Evolutionary conservation across 371 early-diverging fungal species (phyloP).

Genomic region (Zychaea mexicana): DNA sequence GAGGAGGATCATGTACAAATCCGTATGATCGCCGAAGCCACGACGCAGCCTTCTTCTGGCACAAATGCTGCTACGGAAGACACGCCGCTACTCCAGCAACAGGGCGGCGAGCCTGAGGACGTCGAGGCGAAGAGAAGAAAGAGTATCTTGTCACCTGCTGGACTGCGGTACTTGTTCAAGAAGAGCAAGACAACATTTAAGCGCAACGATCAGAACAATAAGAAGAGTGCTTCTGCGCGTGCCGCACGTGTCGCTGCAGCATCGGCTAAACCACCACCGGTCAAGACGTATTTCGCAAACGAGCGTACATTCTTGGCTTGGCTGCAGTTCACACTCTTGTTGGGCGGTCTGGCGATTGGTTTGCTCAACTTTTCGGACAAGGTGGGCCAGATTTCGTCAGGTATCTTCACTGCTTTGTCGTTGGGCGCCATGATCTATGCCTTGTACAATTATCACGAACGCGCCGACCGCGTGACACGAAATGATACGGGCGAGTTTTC

Average conservation of each 20-base stretch:
- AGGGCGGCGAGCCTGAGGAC: not conserved
- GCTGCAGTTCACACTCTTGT: constrained; percentile 67
- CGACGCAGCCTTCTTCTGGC: not conserved
- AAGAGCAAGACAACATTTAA: constrained; percentile 21
- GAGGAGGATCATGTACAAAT: constrained; percentile 38
- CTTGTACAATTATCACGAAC: constrained; percentile 83
- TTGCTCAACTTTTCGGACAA: constrained; percentile 77
- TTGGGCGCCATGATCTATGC: constrained; percentile 84
- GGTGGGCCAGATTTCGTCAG: constrained; percentile 66
- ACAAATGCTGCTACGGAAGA: constrained; percentile 11
- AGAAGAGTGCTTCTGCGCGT: not conserved
- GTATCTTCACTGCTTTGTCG: constrained; percentile 67
- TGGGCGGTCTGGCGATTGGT: constrained; percentile 74
- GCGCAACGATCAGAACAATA: not conserved
- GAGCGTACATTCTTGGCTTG: constrained; percentile 95
- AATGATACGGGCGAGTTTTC: constrained; percentile 66
- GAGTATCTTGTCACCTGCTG: constrained; percentile 25
- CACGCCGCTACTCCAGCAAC: constrained; percentile 14
- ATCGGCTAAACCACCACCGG: constrained; percentile 40
- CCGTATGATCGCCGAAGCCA: constrained; percentile 26
- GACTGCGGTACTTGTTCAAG: constrained; percentile 22
- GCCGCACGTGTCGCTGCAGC: constrained; percentile 14
- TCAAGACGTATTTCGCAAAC: constrained; percentile 97
- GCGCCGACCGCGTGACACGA: constrained; percentile 67
- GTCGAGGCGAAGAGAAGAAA: not conserved